These are phyloP conservation scores for Thinopyrum elongatum DNA, from an alignment of 176 grass and related monocot species.

Conservation along the genomic window DNA sequence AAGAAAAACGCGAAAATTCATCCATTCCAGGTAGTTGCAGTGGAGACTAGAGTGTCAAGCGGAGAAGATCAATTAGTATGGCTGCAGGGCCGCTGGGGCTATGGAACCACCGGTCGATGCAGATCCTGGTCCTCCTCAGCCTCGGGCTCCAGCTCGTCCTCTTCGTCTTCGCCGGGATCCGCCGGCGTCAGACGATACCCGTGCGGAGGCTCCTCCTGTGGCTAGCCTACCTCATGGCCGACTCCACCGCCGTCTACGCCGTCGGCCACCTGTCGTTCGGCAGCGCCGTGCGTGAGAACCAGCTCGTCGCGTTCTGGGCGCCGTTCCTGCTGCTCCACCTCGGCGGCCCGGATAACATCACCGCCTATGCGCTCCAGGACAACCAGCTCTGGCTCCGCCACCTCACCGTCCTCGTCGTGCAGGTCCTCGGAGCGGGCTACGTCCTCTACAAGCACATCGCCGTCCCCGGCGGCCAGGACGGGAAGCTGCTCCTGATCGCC, in stretches of 20 bases:
- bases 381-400: conserved; percentile 13
- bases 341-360: conserved; percentile 9
- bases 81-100: not conserved
- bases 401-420: not conserved
- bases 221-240: not conserved
- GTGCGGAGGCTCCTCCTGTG: not conserved
- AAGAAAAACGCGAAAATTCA: not conserved
- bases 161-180: not conserved
- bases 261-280: not conserved
- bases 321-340: not conserved
- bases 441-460: not conserved
- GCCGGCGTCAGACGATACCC: not conserved
- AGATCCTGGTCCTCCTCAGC: conserved; percentile 2
- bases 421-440: not conserved
- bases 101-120: not conserved
- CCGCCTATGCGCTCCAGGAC: not conserved
- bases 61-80: not conserved
- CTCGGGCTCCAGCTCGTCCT: not conserved
- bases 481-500: not conserved
- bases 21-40: not conserved
- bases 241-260: not conserved
- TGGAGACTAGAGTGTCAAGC: not conserved
- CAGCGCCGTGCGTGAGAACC: not conserved
- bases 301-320: not conserved
- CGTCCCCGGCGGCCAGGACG: fast-evolving